These are phyloP conservation scores for Brassica rapa DNA, from an alignment of 345 rosid genomes.

Conservation along the genomic window DNA sequence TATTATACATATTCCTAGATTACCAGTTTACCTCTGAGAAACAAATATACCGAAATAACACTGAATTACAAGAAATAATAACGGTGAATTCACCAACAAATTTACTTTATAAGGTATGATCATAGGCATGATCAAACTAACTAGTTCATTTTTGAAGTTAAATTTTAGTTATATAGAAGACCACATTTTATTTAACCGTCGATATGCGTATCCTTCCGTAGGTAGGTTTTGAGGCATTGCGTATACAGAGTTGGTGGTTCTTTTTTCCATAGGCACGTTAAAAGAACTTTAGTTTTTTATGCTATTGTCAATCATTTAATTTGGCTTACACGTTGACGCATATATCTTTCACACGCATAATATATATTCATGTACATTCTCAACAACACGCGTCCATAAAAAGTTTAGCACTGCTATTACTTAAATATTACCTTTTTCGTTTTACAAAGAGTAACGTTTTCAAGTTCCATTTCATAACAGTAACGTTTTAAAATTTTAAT, in stretches of 20 bases:
- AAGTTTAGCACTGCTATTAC: neutral
- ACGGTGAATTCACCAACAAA: neutral
- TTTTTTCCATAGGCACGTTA: slow-evolving; percentile 22
- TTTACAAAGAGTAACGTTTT: neutral
- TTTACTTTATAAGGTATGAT: neutral
- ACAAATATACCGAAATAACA: neutral
- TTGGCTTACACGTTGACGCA: slow-evolving; percentile 7
- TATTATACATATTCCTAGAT: neutral
- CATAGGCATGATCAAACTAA: neutral
- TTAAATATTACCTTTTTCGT: neutral
- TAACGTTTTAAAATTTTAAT: neutral
- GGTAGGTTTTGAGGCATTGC: slow-evolving; percentile 7
- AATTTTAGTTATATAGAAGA: neutral
- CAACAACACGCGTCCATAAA: neutral
- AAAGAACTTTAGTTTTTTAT: slow-evolving; percentile 24
- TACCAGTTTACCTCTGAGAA: too few species aligned
- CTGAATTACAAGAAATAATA: neutral
- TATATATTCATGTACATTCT: neutral
- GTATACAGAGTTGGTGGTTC: slow-evolving; percentile 6
- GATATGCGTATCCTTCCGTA: neutral
- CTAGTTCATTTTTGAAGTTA: neutral
- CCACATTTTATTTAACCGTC: slow-evolving; percentile 4
- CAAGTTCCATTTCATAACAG: neutral
- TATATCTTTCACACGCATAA: slow-evolving; percentile 3
- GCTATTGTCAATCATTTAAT: slow-evolving; percentile 11